Evolutionary conservation across 2,329 filamentous ascomycete genomes (phyloP), one percentile per base, ranked within the genome.

Genomic region (Huntiella decipiens): DNA sequence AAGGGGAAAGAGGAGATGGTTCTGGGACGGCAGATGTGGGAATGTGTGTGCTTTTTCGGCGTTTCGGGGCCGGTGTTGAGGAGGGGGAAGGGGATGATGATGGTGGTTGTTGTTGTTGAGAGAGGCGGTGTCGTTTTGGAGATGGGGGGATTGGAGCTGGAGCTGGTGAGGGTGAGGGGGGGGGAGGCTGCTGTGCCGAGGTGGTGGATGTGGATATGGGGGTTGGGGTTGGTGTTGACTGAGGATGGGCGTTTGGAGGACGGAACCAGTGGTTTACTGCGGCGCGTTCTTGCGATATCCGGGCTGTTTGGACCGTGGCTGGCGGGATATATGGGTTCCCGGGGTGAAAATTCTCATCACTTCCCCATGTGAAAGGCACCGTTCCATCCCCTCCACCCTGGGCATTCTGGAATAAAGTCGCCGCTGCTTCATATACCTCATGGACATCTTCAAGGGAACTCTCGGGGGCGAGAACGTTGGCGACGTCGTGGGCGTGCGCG

Each of bases 1-100:
- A 56, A 56, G 47, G 67, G 63, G 15, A 66, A 60, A 15, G 15
- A 15, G 41, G 66, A 61, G 33, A 60, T 13, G 38, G 32, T 22
- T 31, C 15, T 33, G 39, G 17, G 1, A 3, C 17, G 17, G 17
- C 1, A 5, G 17, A 5, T 1, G 17, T 19, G 17, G 17, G 17
- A 19, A 19, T 19, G 44, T 43, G 31, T 13, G 31, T 11, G 7
- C 40, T 22, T 33, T 15, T 17, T 28, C n/a, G n/a, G 12, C 12
- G 31, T 34, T 15, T 41, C 19, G 38, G 38, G 17, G 16, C n/a
- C n/a, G 32, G 22, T 13, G 6, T 19, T 2, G 39, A n/a, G 11
- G 28, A 34, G 17, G 28, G 31, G 28, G 40, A 32, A 15, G 33
- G 15, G 17, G 40, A 12, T 19, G 19, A 34, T 28, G 40, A n/a